Evolutionary conservation across 2,329 filamentous ascomycete species (phyloP), one percentile per base, ranked within the genome.

Genomic region (Colletotrichum chlorophyti): DNA sequence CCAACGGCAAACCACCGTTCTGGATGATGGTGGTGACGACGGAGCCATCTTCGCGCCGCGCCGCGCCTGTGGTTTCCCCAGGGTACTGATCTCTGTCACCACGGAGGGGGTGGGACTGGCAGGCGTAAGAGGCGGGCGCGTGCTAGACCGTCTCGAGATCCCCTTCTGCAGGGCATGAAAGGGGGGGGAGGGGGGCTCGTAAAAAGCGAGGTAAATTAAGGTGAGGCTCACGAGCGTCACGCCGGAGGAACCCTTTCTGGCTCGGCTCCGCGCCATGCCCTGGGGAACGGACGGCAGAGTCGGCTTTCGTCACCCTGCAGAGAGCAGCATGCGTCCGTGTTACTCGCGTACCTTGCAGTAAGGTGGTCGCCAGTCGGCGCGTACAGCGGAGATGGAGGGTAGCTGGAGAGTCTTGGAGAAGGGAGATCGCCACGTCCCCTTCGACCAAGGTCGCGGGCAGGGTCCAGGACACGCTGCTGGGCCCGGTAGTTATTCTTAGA

Each of bases 401-500:
- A 35, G 32, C 38, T 17, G 26, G 35, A 38, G 29, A 29, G 34
- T 49, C 19, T 17, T 45, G 29, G 19, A 31, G 19, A 26, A 24
- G 43, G 45, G 21, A 50, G 43, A 60, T 57, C 57, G 38, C 6
- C 38, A 35, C 17, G 38, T 31, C 15, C n/a, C n/a, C 35, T 29
- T 54, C 19, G 38, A 27, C 38, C 41, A 31, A 32, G 49, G 24
- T 27, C 21, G 26, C 40, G 45, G 32, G 32, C 47, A 42, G 19
- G 45, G 27, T 19, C n/a, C 24, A 23, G 17, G 26, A 23, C 34
- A 51, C 23, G 37, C 23, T 6, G 15, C 26, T 51, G 42, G 54
- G 27, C 11, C 26, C 60, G 60, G 60, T 46, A 62, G 60, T 57
- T 62, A 62, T 62, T 57, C 51, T 51, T 62, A 60, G 57, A 23